phyloP scores from a whole-genome alignment of 345 rosid species.

The Eucalyptus viminalis region DNA sequence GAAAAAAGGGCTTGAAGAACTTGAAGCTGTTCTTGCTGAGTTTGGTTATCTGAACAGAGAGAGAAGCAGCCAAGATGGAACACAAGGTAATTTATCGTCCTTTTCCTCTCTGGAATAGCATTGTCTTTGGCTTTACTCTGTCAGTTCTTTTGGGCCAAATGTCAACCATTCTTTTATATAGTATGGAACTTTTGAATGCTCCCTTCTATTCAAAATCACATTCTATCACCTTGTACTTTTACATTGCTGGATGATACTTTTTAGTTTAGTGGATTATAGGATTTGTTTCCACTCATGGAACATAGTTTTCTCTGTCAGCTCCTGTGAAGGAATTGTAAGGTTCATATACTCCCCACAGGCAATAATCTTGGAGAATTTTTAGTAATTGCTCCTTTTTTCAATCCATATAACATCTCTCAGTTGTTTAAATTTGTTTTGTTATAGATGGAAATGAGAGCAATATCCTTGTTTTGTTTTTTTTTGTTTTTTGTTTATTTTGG shows the following conservation, averaged over 20 bases:
- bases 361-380: background rate
- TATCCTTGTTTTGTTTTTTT: background rate
- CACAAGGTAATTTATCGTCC: slow-evolving; percentile 10
- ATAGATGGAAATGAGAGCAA: background rate
- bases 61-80: slow-evolving; percentile 14
- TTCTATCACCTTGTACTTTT: background rate
- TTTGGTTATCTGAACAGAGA: slow-evolving; percentile 19
- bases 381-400: background rate
- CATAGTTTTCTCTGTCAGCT: background rate
- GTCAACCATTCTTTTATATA: background rate
- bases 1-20: slow-evolving; percentile 56
- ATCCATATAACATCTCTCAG: background rate
- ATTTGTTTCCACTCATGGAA: background rate
- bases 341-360: background rate
- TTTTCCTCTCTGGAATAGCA: background rate
- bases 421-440: background rate
- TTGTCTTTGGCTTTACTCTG: background rate
- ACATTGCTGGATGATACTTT: background rate
- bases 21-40: slow-evolving; percentile 50
- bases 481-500: too few relatives aligned
- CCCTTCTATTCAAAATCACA: background rate
- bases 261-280: background rate
- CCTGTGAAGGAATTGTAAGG: background rate
- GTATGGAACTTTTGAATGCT: background rate
- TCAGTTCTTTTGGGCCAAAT: background rate